phyloP scores from a whole-genome alignment of 2,329 filamentous ascomycete genomes.

The Fusarium camptoceras region DNA sequence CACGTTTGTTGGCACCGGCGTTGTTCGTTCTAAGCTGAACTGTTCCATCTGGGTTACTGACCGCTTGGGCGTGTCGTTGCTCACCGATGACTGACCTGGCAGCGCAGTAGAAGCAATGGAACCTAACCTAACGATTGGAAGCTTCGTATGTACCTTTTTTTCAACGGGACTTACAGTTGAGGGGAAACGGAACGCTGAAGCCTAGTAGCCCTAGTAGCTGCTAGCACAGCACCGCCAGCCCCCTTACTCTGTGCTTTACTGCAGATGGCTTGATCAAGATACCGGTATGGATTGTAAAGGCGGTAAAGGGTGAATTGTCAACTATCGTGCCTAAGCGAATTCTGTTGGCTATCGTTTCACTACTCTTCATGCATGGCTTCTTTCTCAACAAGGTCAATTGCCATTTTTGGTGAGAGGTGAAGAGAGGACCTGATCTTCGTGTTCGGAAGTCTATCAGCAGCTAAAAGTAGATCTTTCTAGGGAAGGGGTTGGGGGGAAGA shows the following conservation, averaged over 20 bases:
- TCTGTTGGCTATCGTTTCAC: neutral
- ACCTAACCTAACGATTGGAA: neutral
- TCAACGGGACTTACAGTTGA: neutral
- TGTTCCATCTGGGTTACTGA: constrained; percentile 36
- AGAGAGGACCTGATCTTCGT: constrained; percentile 6
- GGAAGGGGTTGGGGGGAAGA: constrained; percentile 11
- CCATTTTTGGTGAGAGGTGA: neutral
- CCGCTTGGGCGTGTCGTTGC: constrained; percentile 19
- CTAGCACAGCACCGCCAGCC: neutral
- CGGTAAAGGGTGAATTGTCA: constrained; percentile 28
- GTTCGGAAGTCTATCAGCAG: constrained; percentile 23
- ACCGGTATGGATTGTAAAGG: constrained; percentile 4
- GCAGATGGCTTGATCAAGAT: constrained; percentile 16
- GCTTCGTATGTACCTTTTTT: constrained; percentile 1
- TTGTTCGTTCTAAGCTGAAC: constrained; percentile 21
- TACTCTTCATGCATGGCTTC: constrained; percentile 4
- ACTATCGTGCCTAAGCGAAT: constrained; percentile 24
- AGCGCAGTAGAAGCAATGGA: constrained; percentile 4
- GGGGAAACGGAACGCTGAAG: constrained; percentile 3
- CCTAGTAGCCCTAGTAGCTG: neutral
- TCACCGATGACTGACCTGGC: constrained; percentile 34
- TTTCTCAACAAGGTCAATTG: constrained; percentile 3
- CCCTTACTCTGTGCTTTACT: neutral
- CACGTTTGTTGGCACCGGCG: constrained; percentile 24
- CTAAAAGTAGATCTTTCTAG: constrained; percentile 30